phyloP scores from a whole-genome alignment of 2,329 filamentous ascomycete genomes.

The Aspergillus brunneoviolaceus region DNA sequence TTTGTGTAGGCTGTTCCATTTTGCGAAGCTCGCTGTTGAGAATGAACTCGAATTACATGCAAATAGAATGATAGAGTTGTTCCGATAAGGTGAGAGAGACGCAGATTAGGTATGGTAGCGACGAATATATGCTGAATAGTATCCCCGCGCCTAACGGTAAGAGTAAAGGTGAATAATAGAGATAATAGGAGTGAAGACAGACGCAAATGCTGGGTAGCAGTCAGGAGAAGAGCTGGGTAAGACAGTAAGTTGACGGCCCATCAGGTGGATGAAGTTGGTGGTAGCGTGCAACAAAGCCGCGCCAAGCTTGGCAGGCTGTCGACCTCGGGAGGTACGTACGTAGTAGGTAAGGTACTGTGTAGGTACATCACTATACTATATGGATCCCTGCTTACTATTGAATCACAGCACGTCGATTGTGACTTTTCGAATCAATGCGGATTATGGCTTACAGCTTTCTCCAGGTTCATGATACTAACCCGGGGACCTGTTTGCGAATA shows the following conservation, averaged over 20 bases:
- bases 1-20: slow-evolving; percentile 59
- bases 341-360: too few species aligned
- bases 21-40: neutral
- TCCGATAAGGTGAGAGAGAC: neutral
- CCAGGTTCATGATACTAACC: too few species aligned
- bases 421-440: too few species aligned
- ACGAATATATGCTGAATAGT: neutral
- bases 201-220: neutral
- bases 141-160: neutral
- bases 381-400: too few species aligned
- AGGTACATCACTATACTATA: too few species aligned
- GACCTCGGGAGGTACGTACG: too few species aligned
- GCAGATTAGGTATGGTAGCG: neutral
- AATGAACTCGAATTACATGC: neutral
- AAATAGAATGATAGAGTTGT: neutral
- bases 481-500: too few species aligned
- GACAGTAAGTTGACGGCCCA: neutral
- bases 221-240: neutral
- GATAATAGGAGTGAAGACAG: neutral
- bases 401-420: too few species aligned
- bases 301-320: neutral
- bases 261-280: neutral
- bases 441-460: too few species aligned
- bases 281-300: neutral
- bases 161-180: neutral